phyloP scores from a whole-genome alignment of 805 yeast genomes.

The Ogataea parapolymorpha region DNA sequence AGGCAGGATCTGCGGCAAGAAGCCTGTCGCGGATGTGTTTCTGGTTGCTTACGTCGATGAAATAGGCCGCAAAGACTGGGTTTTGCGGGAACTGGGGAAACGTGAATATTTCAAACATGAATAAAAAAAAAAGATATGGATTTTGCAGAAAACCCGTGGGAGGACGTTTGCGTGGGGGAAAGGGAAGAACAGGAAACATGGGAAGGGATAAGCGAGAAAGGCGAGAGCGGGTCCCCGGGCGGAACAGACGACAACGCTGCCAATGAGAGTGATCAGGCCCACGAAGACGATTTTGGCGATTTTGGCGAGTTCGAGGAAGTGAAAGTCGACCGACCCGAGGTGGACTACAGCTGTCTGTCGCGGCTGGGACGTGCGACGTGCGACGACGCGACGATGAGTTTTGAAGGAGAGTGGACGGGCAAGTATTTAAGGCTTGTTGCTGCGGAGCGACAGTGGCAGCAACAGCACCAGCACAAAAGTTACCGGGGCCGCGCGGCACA shows the following conservation, averaged over 20 bases:
- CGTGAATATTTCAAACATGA: constrained; percentile 12
- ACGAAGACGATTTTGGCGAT: not conserved
- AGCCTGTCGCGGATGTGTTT: constrained; percentile 42
- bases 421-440: constrained; percentile 1
- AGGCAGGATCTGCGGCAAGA: constrained; percentile 42
- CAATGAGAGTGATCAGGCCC: not conserved
- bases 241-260: not conserved
- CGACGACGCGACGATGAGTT: not conserved
- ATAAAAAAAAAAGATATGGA: constrained; percentile 8
- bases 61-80: constrained; percentile 34
- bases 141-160: constrained; percentile 11
- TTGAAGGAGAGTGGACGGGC: constrained; percentile 1
- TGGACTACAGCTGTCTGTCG: not conserved
- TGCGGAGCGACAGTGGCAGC: not conserved
- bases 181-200: not conserved
- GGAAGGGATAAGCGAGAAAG: not conserved
- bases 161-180: not conserved
- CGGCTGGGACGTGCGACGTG: not conserved
- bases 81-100: constrained; percentile 20
- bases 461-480: not conserved
- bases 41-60: constrained; percentile 43
- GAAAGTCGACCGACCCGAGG: not conserved
- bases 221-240: not conserved
- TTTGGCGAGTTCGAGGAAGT: constrained; percentile 1
- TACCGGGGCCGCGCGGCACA: constrained; percentile 5